Percentiles rank a stretch among this genome's conserved stretches.
Conservation (phyloP, 805 yeast species). For the Lipomyces chichibuensis region DNA sequence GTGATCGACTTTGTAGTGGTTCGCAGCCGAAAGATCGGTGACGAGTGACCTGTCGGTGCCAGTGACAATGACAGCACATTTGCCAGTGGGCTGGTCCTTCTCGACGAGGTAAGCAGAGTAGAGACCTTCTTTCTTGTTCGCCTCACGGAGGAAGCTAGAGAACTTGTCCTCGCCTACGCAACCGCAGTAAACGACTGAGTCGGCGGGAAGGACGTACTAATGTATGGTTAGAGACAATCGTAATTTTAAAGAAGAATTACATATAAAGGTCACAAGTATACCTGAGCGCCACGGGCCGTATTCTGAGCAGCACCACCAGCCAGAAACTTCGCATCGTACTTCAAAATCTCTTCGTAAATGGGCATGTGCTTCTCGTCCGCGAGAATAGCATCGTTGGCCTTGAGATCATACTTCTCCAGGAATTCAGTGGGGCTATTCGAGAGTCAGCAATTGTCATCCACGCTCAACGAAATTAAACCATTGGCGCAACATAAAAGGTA, state of each 20-base stretch:
- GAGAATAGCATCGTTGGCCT: conserved; percentile 92
- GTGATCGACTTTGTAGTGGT: conserved; percentile 89
- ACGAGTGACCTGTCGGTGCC: conserved; percentile 89
- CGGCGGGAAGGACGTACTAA: conserved; percentile 69
- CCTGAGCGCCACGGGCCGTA: conserved; percentile 96
- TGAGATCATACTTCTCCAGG: conserved; percentile 78
- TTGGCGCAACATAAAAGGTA: neutral
- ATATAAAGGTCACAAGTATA: neutral
- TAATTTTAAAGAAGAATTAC: neutral
- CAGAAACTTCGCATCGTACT: conserved; percentile 64
- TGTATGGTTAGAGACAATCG: neutral
- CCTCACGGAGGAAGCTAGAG: conserved; percentile 76
- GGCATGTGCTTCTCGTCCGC: conserved; percentile 82
- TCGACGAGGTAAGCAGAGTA: conserved; percentile 79
- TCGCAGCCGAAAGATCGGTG: conserved; percentile 97
- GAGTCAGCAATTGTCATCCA: neutral
- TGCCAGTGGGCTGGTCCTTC: conserved; percentile 78
- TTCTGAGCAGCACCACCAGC: conserved; percentile 99
- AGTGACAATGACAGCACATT: conserved; percentile 93
- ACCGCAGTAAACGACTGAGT: conserved; percentile 91
- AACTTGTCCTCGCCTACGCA: conserved; percentile 93
- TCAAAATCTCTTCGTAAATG: conserved; percentile 75
- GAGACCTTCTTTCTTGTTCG: conserved; percentile 88
- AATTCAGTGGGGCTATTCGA: conserved; percentile 23
- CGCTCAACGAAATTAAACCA: neutral